A percentile compares a stretch with the other conserved stretches of the same genome.
These are phyloP conservation scores for Amanita inopinata DNA, from an alignment of 768 basidiomycete species.

Conservation along the genomic window DNA sequence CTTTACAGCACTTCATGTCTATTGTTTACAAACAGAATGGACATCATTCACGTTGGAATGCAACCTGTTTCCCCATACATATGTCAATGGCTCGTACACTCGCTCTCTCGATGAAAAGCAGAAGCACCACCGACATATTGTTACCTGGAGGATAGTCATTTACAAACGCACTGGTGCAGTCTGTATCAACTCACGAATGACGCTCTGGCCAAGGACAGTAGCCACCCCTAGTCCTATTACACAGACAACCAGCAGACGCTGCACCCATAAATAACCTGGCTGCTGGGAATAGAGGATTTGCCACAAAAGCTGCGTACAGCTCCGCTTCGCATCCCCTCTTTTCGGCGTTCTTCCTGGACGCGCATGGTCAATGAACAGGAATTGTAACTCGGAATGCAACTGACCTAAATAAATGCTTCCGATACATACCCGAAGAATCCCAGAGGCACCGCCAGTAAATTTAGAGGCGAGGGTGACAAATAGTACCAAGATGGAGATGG, in stretches of 20 bases:
- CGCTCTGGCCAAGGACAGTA: constrained; percentile 51
- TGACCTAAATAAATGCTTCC: not conserved
- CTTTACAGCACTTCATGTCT: too few species aligned
- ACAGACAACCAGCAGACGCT: too few species aligned
- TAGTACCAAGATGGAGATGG: too few species aligned
- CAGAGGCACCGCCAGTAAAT: too few species aligned
- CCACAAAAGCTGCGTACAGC: constrained; percentile 38
- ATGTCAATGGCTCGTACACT: not conserved
- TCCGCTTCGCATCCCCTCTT: constrained; percentile 38
- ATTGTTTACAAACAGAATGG: not conserved
- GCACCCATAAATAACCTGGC: constrained; percentile 66
- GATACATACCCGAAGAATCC: not conserved
- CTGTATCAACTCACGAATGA: constrained; percentile 30
- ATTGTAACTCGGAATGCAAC: too few species aligned
- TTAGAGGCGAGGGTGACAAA: too few species aligned
- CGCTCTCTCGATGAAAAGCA: not conserved
- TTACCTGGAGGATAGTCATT: not conserved
- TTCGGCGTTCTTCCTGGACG: constrained; percentile 18
- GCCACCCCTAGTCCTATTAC: too few species aligned
- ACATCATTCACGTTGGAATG: not conserved
- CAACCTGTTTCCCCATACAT: not conserved
- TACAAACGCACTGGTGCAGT: not conserved
- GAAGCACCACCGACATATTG: not conserved
- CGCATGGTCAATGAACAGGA: too few species aligned
- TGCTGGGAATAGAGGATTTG: constrained; percentile 36